Base-by-base conservation (phyloP, 116 monocot species). In the Cymodocea nodosa region DNA sequence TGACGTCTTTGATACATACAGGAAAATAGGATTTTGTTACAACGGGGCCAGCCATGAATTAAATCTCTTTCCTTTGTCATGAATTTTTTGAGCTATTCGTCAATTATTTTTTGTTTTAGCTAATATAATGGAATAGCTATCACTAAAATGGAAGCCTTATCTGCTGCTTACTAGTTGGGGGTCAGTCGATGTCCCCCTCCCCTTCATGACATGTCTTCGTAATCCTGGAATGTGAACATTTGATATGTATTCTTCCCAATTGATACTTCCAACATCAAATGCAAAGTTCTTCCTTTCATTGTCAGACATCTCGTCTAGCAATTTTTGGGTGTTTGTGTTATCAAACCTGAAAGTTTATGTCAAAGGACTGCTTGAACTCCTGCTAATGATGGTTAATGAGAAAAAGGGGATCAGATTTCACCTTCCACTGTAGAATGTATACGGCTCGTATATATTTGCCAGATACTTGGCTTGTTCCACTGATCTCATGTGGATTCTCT, bases 191-290 rank as follows among this genome's bases (percentile, higher is more conserved):
- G 20, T 68, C 6, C 89, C 82, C 70, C 90, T 89, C 66, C 84
- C 87, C 69, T 87, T 94, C 87, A 90, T 79, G 34, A 95, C 94
- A 81, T 90, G 81, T 49, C 72, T 87, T 70, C 85, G 80, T 16
- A 95, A 69, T 68, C 97, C 97, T 50, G 87, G 91, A 67, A 97
- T 80, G 63, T 97, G 97, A 50, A 97, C 74, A 19, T 84, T 78
- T 24, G 79, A 64, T 16, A 91, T 90, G 71, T 97, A 97, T 34
- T 88, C 80, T 49, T 82, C 64, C 97, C 97, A 97, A 61, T 84
- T 69, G 23, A 97, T 84, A 48, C 63, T 75, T 60, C 57, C 40
- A 16, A 87, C 81, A 64, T 91, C 84, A 67, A 91, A 97, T 16
- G 77, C 74, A 71, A 88, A 97, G 66, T 39, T 73, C 56, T 50